These are phyloP conservation scores for Trichoderma polysporum DNA, from an alignment of 2,329 filamentous ascomycete genomes.

Conservation along the genomic window DNA sequence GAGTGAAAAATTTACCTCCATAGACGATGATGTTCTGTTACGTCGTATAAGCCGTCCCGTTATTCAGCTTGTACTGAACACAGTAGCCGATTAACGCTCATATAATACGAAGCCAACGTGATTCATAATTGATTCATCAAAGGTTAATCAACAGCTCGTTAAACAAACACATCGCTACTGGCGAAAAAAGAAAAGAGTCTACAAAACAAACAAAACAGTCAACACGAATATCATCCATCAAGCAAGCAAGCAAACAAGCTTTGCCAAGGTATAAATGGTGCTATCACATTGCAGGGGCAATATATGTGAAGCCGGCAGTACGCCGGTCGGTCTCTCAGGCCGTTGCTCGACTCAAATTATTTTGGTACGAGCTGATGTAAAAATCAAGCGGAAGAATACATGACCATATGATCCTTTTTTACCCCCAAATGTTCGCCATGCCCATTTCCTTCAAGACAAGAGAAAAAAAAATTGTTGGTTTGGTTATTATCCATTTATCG, in stretches of 20 bases:
- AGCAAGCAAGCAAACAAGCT: background rate
- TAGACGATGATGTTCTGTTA: too few relatives aligned
- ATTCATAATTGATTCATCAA: background rate
- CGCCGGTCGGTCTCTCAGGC: constrained; percentile 74
- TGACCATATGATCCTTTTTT: constrained; percentile 34
- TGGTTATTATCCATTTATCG: constrained; percentile 66
- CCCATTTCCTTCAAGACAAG: constrained; percentile 40
- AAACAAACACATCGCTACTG: background rate
- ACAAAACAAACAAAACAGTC: background rate
- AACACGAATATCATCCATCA: background rate
- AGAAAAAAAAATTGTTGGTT: constrained; percentile 27
- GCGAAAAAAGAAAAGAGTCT: background rate
- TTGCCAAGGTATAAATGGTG: constrained; percentile 10
- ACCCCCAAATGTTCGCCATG: constrained; percentile 41
- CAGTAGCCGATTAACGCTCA: background rate
- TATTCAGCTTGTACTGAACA: background rate
- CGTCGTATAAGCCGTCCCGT: too few relatives aligned
- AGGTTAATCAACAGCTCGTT: background rate
- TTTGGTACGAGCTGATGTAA: constrained; percentile 53
- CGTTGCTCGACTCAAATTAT: constrained; percentile 59
- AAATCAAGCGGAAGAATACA: constrained; percentile 46
- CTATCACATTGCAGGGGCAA: constrained; percentile 40
- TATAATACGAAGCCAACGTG: background rate
- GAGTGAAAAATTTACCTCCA: too few relatives aligned
- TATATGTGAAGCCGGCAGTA: constrained; percentile 60